A percentile compares a stretch with the other conserved stretches of the same genome.
Conservation (phyloP, 1,284 basidiomycete genomes). For the Ganoderma lucidum region DNA sequence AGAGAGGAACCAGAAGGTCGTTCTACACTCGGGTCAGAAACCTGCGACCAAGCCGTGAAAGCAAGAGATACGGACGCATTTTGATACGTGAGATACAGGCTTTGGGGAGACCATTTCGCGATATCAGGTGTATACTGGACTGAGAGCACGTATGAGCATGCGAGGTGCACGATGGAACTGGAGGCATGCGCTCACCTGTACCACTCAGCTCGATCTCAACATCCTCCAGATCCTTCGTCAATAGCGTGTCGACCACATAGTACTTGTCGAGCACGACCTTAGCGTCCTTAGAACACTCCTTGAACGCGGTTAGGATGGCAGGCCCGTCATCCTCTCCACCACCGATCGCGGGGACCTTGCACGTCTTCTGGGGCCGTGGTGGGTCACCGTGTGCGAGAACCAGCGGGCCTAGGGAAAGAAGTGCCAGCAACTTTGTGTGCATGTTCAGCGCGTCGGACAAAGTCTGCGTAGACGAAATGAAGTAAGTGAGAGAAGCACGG, state of each 20-base stretch:
- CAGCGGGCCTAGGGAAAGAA: conserved; percentile 15
- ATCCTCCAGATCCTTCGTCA: conserved; percentile 47
- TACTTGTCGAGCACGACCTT: conserved; percentile 45
- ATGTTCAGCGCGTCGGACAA: conserved; percentile 10
- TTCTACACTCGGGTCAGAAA: conserved; percentile 34
- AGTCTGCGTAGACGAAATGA: too few relatives aligned
- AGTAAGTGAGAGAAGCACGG: neutral
- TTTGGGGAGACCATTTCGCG: conserved; percentile 53
- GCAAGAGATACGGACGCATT: conserved; percentile 42
- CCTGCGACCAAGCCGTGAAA: too few relatives aligned
- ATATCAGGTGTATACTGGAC: conserved; percentile 53
- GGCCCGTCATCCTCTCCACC: conserved; percentile 48
- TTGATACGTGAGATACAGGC: conserved; percentile 51
- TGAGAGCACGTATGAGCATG: conserved; percentile 11
- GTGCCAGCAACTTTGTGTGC: conserved; percentile 18
- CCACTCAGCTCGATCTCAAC: conserved; percentile 52
- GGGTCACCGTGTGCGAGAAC: conserved; percentile 17
- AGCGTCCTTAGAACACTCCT: conserved; percentile 41
- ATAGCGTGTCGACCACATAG: conserved; percentile 51
- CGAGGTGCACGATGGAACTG: neutral
- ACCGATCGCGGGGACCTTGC: conserved; percentile 43
- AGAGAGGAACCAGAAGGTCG: conserved; percentile 56
- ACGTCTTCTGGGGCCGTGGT: conserved; percentile 26
- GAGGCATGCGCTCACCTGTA: conserved; percentile 32
- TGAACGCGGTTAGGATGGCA: conserved; percentile 44